Base-by-base conservation (phyloP, 2,329 filamentous ascomycete species). In the Aotearoamyces nothofagi region DNA sequence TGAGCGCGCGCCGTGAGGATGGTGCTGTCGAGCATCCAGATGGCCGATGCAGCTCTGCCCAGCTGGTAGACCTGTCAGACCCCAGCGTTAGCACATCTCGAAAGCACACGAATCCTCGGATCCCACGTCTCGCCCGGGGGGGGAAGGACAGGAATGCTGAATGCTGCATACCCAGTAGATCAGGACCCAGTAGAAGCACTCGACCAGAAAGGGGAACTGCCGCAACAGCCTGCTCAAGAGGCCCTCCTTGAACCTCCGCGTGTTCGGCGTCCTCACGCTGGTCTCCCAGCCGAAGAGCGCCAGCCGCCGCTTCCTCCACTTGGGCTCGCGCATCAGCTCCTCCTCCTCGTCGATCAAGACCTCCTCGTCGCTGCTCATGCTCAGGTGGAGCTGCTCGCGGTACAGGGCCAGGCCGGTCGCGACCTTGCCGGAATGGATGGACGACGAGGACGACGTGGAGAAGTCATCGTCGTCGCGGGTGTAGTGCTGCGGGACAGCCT, bases 131-230 rank as follows among this genome's bases (percentile, higher is more conserved):
- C n/a, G n/a, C n/a, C n/a, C n/a, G n/a, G n/a, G n/a, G n/a, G n/a
- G n/a, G n/a, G n/a, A n/a, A n/a, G n/a, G n/a, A n/a, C n/a, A n/a
- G 7, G 13, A 17, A 46, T n/a, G n/a, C n/a, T n/a, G n/a, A n/a
- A n/a, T n/a, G n/a, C n/a, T n/a, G n/a, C 65, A 42, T 62, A 80
- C 76, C 75, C 77, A 82, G 55, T 82, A 82, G 28, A 82, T 73
- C 37, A 80, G 54, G 3, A 71, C 69, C 77, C 77, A 82, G 42
- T 82, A 82, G 75, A 76, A 82, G 22, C 68, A 74, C 51, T 83
- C 78, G 1, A 73, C 71, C 15, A 82, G 50, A 45, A 83, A 83
- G 0, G 78, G 78, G 39, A 79, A 69, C 44, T 68, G 74, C 33
- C 60, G 60, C 9, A 82, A 59, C 19, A 82, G 40, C 4, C 75